These are phyloP conservation scores for Aspergillus candidus DNA, from an alignment of 2,329 filamentous ascomycete species.

Conservation along the genomic window DNA sequence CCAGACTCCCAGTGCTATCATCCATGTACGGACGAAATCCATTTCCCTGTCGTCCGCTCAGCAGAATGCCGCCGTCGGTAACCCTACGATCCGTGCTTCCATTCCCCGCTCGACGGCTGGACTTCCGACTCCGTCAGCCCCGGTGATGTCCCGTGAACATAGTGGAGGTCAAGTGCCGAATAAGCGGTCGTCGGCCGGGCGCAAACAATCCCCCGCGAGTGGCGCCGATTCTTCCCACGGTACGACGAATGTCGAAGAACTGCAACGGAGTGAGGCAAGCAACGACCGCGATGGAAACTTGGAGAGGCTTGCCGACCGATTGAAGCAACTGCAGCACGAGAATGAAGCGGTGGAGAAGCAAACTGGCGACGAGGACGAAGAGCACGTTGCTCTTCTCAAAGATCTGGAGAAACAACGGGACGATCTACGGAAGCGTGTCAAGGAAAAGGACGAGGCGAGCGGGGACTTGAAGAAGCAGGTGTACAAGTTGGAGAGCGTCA, in stretches of 20 bases:
- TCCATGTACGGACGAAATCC: conserved; percentile 71
- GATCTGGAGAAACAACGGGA: conserved; percentile 73
- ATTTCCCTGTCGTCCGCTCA: conserved; percentile 36
- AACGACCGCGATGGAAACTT: conserved; percentile 61
- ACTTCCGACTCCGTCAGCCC: conserved; percentile 55
- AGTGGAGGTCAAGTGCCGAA: conserved; percentile 49
- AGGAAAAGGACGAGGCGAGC: conserved; percentile 86
- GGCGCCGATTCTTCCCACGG: conserved; percentile 35
- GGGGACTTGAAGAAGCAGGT: conserved; percentile 77
- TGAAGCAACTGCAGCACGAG: conserved; percentile 75
- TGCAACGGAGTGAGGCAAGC: conserved; percentile 29
- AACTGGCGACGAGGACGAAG: conserved; percentile 61
- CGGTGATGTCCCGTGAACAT: conserved; percentile 60
- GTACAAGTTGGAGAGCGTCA: conserved; percentile 71
- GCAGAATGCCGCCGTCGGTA: conserved; percentile 28
- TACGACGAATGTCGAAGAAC: conserved; percentile 30
- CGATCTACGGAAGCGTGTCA: conserved; percentile 67
- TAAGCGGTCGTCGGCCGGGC: conserved; percentile 63
- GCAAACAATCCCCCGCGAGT: conserved; percentile 65
- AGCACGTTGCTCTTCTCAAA: conserved; percentile 59
- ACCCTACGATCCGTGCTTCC: conserved; percentile 47
- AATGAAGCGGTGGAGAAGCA: conserved; percentile 71
- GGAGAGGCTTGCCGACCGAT: conserved; percentile 70
- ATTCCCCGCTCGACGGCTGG: conserved; percentile 49
- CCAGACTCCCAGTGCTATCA: conserved; percentile 77